Evolutionary conservation across 352 stramenopile genomes (phyloP), one percentile per base, ranked within the genome.

Genomic region (Phytophthora parvispora): DNA sequence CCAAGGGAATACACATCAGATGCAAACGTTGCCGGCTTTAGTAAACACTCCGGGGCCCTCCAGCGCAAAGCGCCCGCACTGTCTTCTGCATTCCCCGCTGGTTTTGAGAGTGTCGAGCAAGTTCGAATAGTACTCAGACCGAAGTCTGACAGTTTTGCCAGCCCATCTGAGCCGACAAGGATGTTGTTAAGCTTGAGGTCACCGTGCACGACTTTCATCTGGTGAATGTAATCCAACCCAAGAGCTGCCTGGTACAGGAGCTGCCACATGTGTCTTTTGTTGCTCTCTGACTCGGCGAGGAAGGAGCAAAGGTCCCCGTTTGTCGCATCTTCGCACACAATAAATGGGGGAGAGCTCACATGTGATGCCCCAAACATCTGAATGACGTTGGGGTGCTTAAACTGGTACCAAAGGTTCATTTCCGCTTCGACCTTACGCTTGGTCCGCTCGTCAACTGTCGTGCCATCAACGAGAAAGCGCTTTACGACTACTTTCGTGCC

Each of bases 151-250:
- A 80, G 54, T 36, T 75, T 77, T 5, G 68, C 29, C 16, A 49
- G 38, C 13, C 48, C 28, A 28, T 74, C 55, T 15, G 49, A 34
- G 8, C 59, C 54, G 0, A 77, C 43, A 3, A 80, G 16, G n/a
- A 77, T 72, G 45, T 80, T 80, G 25, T 66, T 63, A 15, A 69
- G 56, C 38, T 71, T 77, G 36, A 80, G 31, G 24, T 74, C 60
- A 6, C 66, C 66, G 40, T 80, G 72, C 15, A 80, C 60, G 9
- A 77, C 52, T 1, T 51, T 43, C 5, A 47, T 36, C 20, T 58
- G 6, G 51, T 77, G 72, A 12, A 77, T 25, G 29, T 77, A 72
- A 15, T 71, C 43, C 22, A 74, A 32, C 7, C 68, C 72, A 18
- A 75, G 49, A 6, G 63, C 68, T 5, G 66, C 56, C 20, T 75